A percentile compares a stretch with the other conserved stretches of the same genome.
Conservation (phyloP, 495 filamentous ascomycete genomes). For the Tuber borchii region DNA sequence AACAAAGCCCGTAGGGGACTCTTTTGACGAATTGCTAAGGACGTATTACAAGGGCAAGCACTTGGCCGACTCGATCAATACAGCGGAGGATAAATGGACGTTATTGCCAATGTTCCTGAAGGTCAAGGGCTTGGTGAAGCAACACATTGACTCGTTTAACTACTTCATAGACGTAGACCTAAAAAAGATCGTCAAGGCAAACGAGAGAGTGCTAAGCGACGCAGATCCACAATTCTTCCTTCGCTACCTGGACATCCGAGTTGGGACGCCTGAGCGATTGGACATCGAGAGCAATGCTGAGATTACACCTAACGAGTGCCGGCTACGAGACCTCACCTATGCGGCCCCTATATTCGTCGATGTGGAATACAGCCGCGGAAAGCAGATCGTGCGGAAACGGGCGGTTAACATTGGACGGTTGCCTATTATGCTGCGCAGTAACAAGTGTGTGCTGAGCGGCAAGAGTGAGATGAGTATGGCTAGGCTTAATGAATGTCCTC, state of each 20-base stretch:
- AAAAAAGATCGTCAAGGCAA: constrained; percentile 90
- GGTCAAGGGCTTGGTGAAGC: constrained; percentile 91
- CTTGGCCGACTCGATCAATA: constrained; percentile 85
- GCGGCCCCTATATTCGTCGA: constrained; percentile 87
- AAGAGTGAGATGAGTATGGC: constrained; percentile 80
- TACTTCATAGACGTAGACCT: constrained; percentile 92
- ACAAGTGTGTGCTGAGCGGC: constrained; percentile 75
- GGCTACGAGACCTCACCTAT: constrained; percentile 90
- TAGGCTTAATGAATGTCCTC: constrained; percentile 79
- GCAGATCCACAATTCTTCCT: constrained; percentile 80
- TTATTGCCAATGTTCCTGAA: constrained; percentile 92
- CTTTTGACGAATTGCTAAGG: constrained; percentile 80
- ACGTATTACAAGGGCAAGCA: constrained; percentile 95
- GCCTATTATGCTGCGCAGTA: constrained; percentile 93
- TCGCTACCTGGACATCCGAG: constrained; percentile 74
- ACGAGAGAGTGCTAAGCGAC: constrained; percentile 77
- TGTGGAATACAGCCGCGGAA: constrained; percentile 74
- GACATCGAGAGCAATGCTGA: constrained; percentile 63
- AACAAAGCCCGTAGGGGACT: constrained; percentile 30
- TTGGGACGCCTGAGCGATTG: constrained; percentile 67
- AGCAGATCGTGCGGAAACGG: constrained; percentile 59
- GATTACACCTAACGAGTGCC: constrained; percentile 87
- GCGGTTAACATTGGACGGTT: constrained; percentile 78
- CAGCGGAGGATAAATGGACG: constrained; percentile 94
- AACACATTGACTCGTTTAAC: constrained; percentile 98